These are phyloP conservation scores for Coffea canephora DNA, from an alignment of 257 asterid species.

Conservation along the genomic window DNA sequence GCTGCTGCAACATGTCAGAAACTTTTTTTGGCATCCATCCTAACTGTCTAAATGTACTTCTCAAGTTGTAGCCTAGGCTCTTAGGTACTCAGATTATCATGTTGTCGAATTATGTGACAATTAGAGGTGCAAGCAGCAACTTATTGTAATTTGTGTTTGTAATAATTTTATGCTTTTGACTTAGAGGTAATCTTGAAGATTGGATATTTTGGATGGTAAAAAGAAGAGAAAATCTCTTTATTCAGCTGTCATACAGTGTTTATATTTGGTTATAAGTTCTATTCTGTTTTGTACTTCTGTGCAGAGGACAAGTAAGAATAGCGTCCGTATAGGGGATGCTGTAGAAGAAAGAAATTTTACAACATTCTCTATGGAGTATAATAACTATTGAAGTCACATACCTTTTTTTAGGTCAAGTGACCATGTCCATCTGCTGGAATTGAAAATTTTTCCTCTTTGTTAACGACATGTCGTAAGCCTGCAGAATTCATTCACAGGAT, in stretches of 20 bases:
- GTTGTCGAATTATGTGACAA: neutral
- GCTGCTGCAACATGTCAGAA: neutral
- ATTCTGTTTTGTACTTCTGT: neutral
- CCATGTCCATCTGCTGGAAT: neutral
- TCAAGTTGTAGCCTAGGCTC: neutral
- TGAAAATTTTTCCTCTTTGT: neutral
- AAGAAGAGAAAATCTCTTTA: neutral
- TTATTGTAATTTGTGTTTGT: neutral
- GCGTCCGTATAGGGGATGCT: neutral
- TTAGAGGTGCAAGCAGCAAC: neutral
- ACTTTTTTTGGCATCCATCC: neutral
- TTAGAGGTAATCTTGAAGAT: neutral
- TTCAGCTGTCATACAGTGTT: too few relatives aligned
- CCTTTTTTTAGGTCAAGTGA: neutral
- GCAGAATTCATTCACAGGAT: neutral
- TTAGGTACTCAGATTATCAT: neutral
- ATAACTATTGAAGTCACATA: neutral
- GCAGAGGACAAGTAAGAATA: neutral
- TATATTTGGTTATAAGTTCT: neutral
- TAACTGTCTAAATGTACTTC: neutral
- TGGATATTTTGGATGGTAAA: neutral
- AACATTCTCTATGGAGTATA: neutral
- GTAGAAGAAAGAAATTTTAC: neutral
- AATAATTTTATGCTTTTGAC: neutral
- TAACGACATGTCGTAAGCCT: neutral